Evolutionary conservation across 2,329 filamentous ascomycete species (phyloP).

Genomic region (Podosphaera xanthii): DNA sequence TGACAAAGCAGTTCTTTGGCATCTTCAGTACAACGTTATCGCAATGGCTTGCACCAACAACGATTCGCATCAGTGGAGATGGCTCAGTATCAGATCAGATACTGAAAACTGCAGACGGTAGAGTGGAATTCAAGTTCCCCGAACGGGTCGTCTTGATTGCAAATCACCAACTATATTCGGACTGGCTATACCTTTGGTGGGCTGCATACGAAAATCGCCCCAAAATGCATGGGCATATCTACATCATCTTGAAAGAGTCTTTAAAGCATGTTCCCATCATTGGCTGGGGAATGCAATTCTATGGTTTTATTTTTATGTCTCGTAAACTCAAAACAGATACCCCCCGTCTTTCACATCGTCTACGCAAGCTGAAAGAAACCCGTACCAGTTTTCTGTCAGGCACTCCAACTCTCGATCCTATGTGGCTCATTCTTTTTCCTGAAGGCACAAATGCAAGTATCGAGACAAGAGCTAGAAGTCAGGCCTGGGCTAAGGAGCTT

Average conservation of each 20-base stretch:
- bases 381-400: conserved; percentile 30
- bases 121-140: conserved; percentile 57
- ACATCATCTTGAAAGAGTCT: conserved; percentile 78
- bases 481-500: conserved; percentile 54
- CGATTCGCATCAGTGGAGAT: conserved; percentile 65
- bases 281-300: conserved; percentile 64
- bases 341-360: conserved; percentile 48
- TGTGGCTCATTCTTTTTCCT: conserved; percentile 79
- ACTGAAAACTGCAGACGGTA: conserved; percentile 42
- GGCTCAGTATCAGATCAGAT: conserved; percentile 58
- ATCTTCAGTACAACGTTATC: conserved; percentile 60
- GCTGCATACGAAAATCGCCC: conserved; percentile 59
- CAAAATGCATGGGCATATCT: conserved; percentile 63
- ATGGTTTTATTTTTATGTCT: conserved; percentile 80
- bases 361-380: conserved; percentile 41
- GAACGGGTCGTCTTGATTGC: conserved; percentile 65
- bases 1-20: conserved; percentile 68
- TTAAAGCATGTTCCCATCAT: conserved; percentile 61
- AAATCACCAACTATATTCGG: conserved; percentile 46
- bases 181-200: conserved; percentile 64
- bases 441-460: conserved; percentile 65
- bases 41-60: conserved; percentile 69
- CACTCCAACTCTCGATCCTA: conserved; percentile 41
- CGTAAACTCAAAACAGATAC: conserved; percentile 68
- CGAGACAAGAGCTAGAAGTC: conserved; percentile 47